phyloP scores from a whole-genome alignment of 768 basidiomycete species.

The Pholiota conissans region DNA sequence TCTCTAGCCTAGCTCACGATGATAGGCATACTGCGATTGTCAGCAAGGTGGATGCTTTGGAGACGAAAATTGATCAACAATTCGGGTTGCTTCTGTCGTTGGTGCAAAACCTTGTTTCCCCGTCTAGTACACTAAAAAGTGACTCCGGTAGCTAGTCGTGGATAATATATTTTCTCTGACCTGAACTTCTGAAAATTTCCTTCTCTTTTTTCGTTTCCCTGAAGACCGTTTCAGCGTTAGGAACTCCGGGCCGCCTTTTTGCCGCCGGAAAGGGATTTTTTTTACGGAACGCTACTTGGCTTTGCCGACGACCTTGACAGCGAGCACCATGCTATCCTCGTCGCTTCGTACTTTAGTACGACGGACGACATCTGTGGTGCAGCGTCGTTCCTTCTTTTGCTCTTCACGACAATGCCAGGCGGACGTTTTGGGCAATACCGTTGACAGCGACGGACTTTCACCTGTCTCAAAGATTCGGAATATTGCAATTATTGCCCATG shows the following conservation, averaged over 20 bases:
- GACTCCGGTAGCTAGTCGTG: too few relatives aligned
- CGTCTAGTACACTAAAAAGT: too few relatives aligned
- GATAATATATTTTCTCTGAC: too few relatives aligned
- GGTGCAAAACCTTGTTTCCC: background rate
- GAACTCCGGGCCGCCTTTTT: too few relatives aligned
- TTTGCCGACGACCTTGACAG: background rate
- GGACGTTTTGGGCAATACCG: slow-evolving; percentile 18
- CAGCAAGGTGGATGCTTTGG: slow-evolving; percentile 1
- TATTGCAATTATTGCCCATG: slow-evolving; percentile 53
- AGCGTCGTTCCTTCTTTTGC: slow-evolving; percentile 5
- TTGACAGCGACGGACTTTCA: slow-evolving; percentile 22
- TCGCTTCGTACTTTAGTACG: slow-evolving; percentile 9
- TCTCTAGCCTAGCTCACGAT: background rate
- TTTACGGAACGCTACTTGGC: too few relatives aligned
- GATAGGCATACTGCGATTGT: background rate
- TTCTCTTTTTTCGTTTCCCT: too few relatives aligned
- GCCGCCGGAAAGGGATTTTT: background rate
- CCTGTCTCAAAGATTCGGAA: slow-evolving; percentile 43
- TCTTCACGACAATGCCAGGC: slow-evolving; percentile 15
- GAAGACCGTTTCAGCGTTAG: too few relatives aligned
- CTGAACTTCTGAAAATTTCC: too few relatives aligned
- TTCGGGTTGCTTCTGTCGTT: background rate
- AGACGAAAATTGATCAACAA: slow-evolving; percentile 3
- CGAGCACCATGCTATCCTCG: slow-evolving; percentile 11
- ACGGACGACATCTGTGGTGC: background rate